Base-by-base conservation (phyloP, 495 filamentous ascomycete species). In the Hypoxylon fragiforme region DNA sequence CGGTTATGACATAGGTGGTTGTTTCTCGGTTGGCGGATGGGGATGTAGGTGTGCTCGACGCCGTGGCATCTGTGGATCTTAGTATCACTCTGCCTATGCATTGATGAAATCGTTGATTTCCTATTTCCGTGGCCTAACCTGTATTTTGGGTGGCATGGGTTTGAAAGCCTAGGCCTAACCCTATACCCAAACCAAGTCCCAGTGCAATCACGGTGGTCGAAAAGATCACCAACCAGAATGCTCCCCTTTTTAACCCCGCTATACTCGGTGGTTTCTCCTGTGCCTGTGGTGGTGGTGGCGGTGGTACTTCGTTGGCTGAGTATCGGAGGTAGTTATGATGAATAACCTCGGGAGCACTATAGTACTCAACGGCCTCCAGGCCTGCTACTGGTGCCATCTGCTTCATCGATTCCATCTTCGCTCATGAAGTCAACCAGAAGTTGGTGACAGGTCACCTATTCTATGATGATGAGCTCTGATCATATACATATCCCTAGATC, bases 211-310 rank as follows among this genome's bases (percentile, higher is more conserved):
- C 54, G 20, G 42, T 18, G 14, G 16, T 35, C 13, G 51, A 19
- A 36, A 26, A 18, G 1, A 57, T 28, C 2, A 57, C 7, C 28
- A 57, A 46, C 54, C 54, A 57, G 28, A 50, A 57, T 22, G 47
- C 51, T 0, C 28, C 20, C 26, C 21, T 50, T 18, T 21, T 50
- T 6, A 57, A 14, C 6, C 41, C 34, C 15, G 46, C 34, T 35
- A 57, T 46, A 5, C 41, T 31, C 11, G 14, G 28, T 7, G 19
- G 39, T 12, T 20, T 8, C 22, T 15, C 1, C 2, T 21, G 39
- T n/a, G 24, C 2, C 15, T 44, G 41, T 26, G 41, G 14, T 20
- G 13, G 7, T 44, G 12, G 5, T n/a, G n/a, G n/a, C n/a, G n/a
- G n/a, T n/a, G n/a, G n/a, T n/a, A 9, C 9, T 13, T 43, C 39